phyloP scores from a whole-genome alignment of 768 basidiomycete genomes.

The Tylopilus sp. region DNA sequence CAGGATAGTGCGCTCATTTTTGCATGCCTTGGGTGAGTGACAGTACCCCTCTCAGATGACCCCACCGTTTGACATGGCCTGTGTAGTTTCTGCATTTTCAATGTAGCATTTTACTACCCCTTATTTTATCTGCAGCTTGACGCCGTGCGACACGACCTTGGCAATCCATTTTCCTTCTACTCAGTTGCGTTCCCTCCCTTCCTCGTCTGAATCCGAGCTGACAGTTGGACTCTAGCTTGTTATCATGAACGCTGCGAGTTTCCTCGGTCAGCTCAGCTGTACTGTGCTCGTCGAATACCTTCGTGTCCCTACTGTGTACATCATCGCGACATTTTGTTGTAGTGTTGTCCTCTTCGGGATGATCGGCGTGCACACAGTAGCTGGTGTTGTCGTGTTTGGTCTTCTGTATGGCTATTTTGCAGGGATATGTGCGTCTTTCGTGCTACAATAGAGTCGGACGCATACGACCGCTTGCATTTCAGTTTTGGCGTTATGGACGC shows the following conservation, averaged over 20 bases:
- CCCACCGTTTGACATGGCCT: neutral
- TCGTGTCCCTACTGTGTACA: constrained; percentile 38
- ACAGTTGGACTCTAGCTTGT: constrained; percentile 37
- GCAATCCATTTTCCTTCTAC: constrained; percentile 53
- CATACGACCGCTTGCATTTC: neutral
- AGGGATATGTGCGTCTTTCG: constrained; percentile 39
- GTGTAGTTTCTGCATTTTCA: constrained; percentile 29
- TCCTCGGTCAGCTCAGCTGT: constrained; percentile 53
- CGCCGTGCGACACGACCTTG: constrained; percentile 45
- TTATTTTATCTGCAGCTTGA: constrained; percentile 61
- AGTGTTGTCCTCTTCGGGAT: constrained; percentile 44
- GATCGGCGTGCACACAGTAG: constrained; percentile 39
- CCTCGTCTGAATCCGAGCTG: neutral
- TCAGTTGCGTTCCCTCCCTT: constrained; percentile 36
- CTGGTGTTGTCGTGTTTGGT: constrained; percentile 41
- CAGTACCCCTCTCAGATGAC: neutral
- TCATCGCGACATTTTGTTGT: constrained; percentile 37
- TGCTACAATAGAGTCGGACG: neutral
- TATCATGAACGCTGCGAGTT: constrained; percentile 53
- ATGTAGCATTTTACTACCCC: constrained; percentile 49
- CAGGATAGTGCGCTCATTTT: constrained; percentile 26
- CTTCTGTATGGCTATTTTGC: constrained; percentile 50
- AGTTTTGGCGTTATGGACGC: constrained; percentile 42
- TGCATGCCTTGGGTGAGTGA: constrained; percentile 26
- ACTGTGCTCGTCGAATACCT: constrained; percentile 41